These are phyloP conservation scores for Murraya koenigii DNA, from an alignment of 345 rosid species.

Conservation along the genomic window DNA sequence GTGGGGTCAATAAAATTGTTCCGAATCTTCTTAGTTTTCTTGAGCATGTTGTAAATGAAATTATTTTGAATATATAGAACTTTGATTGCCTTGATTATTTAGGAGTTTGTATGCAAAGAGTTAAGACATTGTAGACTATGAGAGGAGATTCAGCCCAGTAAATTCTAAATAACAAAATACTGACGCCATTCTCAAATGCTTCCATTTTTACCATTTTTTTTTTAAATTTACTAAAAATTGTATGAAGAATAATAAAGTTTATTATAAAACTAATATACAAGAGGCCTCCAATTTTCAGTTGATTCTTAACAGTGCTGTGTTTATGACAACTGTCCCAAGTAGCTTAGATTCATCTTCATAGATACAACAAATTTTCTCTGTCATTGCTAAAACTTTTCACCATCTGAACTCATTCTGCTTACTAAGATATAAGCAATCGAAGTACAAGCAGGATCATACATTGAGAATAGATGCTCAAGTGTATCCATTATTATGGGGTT, in stretches of 20 bases:
- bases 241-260: neutral
- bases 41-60: neutral
- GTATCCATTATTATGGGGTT: constrained; percentile 29
- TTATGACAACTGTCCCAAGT: neutral
- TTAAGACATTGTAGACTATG: neutral
- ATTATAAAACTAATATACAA: neutral
- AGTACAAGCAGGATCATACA: neutral
- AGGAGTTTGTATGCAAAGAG: neutral
- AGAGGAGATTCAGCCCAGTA: too few relatives aligned
- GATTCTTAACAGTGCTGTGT: neutral
- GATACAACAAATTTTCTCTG: neutral
- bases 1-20: constrained; percentile 15
- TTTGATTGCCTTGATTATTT: neutral
- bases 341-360: neutral
- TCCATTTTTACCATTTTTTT: neutral
- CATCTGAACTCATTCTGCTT: too few relatives aligned
- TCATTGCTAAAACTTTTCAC: neutral
- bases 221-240: neutral
- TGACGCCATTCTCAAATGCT: neutral
- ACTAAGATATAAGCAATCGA: neutral
- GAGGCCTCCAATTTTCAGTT: neutral
- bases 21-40: neutral
- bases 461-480: neutral
- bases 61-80: neutral
- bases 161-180: neutral